Evolutionary conservation across 2,329 filamentous ascomycete genomes (phyloP).

Genomic region (Keithomyces neogunnii): DNA sequence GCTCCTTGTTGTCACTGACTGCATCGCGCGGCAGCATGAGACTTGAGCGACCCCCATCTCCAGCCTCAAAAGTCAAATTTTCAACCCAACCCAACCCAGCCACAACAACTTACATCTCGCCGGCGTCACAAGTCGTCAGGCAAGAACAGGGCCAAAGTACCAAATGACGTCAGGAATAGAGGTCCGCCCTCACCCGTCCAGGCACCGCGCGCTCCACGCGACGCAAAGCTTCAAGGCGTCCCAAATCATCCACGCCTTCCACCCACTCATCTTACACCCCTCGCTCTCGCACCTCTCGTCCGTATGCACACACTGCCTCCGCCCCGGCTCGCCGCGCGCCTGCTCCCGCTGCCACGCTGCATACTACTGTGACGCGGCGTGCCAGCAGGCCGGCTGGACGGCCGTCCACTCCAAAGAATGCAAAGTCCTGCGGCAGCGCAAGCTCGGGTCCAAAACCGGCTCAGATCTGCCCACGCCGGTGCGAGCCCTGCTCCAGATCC

Average conservation of each 20-base stretch:
- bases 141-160: neutral
- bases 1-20: too few species aligned
- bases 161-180: slow-evolving; percentile 12
- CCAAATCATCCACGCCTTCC: slow-evolving; percentile 36
- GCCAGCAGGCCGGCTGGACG: slow-evolving; percentile 48
- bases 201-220: slow-evolving; percentile 39
- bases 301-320: slow-evolving; percentile 44
- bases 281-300: slow-evolving; percentile 29
- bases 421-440: slow-evolving; percentile 29
- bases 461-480: slow-evolving; percentile 43
- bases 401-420: slow-evolving; percentile 47
- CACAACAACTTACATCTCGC: neutral
- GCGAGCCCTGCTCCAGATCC: slow-evolving; percentile 42
- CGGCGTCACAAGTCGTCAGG: neutral
- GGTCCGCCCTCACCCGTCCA: slow-evolving; percentile 19
- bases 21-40: too few species aligned
- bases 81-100: neutral
- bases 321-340: slow-evolving; percentile 18
- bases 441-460: slow-evolving; percentile 10
- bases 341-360: slow-evolving; percentile 47
- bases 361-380: slow-evolving; percentile 45
- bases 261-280: slow-evolving; percentile 37
- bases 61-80: neutral
- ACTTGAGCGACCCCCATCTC: neutral
- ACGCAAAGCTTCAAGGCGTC: slow-evolving; percentile 35